These are phyloP conservation scores for Podospora appendiculata DNA, from an alignment of 495 filamentous ascomycete species.

Conservation along the genomic window DNA sequence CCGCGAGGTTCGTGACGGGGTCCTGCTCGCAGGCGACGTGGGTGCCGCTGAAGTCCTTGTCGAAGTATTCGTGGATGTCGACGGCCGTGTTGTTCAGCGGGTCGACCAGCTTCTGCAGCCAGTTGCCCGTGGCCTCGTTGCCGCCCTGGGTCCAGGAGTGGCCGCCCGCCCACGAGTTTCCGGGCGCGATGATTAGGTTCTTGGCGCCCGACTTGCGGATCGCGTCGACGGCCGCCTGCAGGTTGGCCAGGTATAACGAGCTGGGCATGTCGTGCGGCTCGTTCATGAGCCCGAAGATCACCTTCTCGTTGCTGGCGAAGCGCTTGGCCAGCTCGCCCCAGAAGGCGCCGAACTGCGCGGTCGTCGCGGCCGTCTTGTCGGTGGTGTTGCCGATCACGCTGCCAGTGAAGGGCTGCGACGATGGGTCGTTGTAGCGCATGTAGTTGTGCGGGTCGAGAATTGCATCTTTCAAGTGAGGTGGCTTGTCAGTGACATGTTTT, in stretches of 20 bases:
- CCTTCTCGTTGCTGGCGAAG: constrained; percentile 41
- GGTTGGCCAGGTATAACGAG: constrained; percentile 35
- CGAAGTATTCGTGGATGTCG: constrained; percentile 48
- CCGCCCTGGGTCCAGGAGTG: constrained; percentile 41
- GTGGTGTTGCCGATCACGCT: constrained; percentile 43
- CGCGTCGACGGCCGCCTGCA: constrained; percentile 43
- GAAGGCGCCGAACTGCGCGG: constrained; percentile 42
- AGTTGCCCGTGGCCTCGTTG: constrained; percentile 31
- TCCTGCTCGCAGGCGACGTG: constrained; percentile 32
- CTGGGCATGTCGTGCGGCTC: constrained; percentile 46
- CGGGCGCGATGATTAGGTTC: constrained; percentile 42
- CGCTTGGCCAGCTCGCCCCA: constrained; percentile 44
- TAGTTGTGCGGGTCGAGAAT: constrained; percentile 52
- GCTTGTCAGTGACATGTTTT: background rate
- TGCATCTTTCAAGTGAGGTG: constrained; percentile 21
- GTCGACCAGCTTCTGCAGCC: constrained; percentile 37
- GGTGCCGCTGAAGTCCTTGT: constrained; percentile 39
- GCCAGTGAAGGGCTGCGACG: constrained; percentile 39
- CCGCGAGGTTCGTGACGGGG: constrained; percentile 31
- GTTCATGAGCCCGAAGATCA: constrained; percentile 44
- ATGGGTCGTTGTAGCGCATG: constrained; percentile 48
- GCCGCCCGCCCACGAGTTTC: constrained; percentile 41
- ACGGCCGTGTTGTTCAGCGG: constrained; percentile 41
- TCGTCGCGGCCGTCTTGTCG: constrained; percentile 35
- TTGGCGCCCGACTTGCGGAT: constrained; percentile 37